Conservation (phyloP, 2,329 filamentous ascomycete species). For the Xylariales sp. region DNA sequence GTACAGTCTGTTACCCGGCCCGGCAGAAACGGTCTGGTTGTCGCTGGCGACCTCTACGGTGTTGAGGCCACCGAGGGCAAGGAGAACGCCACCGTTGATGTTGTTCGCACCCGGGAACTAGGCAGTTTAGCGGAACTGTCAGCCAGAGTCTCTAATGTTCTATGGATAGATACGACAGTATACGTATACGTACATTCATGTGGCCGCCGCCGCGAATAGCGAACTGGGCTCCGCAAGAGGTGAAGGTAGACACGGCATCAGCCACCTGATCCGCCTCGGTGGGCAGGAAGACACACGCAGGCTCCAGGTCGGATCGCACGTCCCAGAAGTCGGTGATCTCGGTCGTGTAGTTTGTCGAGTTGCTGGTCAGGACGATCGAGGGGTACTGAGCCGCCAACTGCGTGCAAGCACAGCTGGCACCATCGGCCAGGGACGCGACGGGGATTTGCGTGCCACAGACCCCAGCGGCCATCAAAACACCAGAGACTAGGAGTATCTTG, state of each 20-base stretch:
- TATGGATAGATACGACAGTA: no score
- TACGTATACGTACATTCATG: no score
- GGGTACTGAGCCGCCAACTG: neutral
- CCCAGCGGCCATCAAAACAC: no score
- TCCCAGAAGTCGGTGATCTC: constrained; percentile 1
- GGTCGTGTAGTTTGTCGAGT: neutral
- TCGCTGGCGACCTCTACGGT: constrained; percentile 5
- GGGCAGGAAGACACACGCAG: neutral
- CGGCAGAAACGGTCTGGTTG: neutral
- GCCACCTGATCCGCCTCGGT: neutral
- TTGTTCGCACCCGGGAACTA: constrained; percentile 19
- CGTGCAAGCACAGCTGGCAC: neutral
- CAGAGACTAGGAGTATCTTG: no score
- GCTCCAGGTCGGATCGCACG: neutral
- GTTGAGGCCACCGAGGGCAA: constrained; percentile 7
- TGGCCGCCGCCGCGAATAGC: constrained; percentile 27
- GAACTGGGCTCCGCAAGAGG: constrained; percentile 4
- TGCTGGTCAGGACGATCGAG: neutral
- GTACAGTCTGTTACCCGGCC: constrained; percentile 6
- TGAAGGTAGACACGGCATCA: neutral
- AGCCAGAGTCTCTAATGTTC: no score
- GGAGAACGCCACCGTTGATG: constrained; percentile 8
- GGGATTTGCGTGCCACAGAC: no score
- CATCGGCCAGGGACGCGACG: neutral
- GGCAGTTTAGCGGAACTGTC: no score